Conservation (phyloP, 805 yeast species). For the Jamesozyma hellenica region DNA sequence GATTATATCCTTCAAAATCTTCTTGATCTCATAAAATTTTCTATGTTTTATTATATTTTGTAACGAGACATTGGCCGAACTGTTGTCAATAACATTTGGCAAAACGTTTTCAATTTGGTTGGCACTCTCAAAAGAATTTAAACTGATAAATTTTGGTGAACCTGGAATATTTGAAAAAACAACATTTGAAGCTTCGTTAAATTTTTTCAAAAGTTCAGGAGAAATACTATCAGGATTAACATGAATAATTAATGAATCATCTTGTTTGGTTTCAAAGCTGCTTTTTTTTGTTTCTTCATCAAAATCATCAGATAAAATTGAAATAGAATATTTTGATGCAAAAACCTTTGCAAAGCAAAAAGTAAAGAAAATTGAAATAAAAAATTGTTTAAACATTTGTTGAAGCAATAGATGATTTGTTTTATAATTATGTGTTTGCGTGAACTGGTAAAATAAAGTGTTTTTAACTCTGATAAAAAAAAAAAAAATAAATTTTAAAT, state of each 20-base stretch:
- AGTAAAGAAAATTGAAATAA: neutral
- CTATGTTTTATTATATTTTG: conserved; percentile 4
- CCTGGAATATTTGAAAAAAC: conserved; percentile 14
- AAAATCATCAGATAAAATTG: neutral
- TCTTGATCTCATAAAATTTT: conserved; percentile 8
- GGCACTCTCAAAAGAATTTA: conserved; percentile 1
- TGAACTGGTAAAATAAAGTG: too few relatives aligned
- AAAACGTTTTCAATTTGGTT: neutral
- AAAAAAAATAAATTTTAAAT: too few relatives aligned
- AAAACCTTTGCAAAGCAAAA: conserved; percentile 1
- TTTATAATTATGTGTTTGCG: neutral
- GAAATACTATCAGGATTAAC: conserved; percentile 9
- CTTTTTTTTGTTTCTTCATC: neutral
- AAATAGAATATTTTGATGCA: conserved; percentile 3
- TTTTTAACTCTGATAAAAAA: too few relatives aligned
- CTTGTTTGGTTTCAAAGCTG: too few relatives aligned
- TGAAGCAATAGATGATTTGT: neutral
- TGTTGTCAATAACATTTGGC: neutral
- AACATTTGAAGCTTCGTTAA: conserved; percentile 10
- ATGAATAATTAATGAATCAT: conserved; percentile 3
- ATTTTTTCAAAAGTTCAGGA: conserved; percentile 9
- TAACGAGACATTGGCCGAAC: neutral
- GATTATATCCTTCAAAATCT: conserved; percentile 8
- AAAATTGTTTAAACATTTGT: conserved; percentile 1
- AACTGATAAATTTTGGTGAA: conserved; percentile 12